Conservation (phyloP, 805 yeast species). For the Lipomyces yamadae region DNA sequence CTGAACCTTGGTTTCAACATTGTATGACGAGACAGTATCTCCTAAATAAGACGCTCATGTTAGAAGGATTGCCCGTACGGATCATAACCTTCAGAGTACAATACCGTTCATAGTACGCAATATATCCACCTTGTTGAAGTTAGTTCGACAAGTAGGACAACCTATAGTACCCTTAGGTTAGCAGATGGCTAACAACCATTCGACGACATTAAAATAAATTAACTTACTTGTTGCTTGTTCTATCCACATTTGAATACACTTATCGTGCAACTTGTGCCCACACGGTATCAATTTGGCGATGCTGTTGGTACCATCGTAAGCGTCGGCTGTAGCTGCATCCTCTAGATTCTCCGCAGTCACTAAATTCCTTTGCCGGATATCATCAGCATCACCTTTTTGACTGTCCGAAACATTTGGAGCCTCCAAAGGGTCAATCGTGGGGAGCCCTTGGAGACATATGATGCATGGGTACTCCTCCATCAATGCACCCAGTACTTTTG, state of each 20-base stretch:
- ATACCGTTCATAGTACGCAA: slow-evolving; percentile 39
- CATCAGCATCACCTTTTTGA: background rate
- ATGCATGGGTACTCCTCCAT: slow-evolving; percentile 50
- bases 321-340: slow-evolving; percentile 17
- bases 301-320: slow-evolving; percentile 34
- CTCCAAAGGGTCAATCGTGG: slow-evolving; percentile 27
- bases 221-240: slow-evolving; percentile 53
- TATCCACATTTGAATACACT: slow-evolving; percentile 64
- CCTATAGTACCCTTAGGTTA: slow-evolving; percentile 35
- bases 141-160: slow-evolving; percentile 65
- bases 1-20: slow-evolving; percentile 33
- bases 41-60: slow-evolving; percentile 18
- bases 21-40: slow-evolving; percentile 17
- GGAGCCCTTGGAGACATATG: slow-evolving; percentile 60
- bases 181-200: background rate
- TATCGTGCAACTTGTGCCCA: slow-evolving; percentile 60
- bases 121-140: slow-evolving; percentile 50
- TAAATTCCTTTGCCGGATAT: background rate
- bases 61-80: background rate
- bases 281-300: slow-evolving; percentile 50
- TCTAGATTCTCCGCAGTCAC: background rate
- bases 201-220: background rate
- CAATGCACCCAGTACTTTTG: background rate
- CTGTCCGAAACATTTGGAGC: slow-evolving; percentile 14
- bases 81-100: slow-evolving; percentile 29